Percentiles rank a stretch among this genome's conserved stretches.
These are phyloP conservation scores for Pyrrhoderma lamaoense DNA, from an alignment of 1,284 basidiomycete genomes.

Conservation along the genomic window DNA sequence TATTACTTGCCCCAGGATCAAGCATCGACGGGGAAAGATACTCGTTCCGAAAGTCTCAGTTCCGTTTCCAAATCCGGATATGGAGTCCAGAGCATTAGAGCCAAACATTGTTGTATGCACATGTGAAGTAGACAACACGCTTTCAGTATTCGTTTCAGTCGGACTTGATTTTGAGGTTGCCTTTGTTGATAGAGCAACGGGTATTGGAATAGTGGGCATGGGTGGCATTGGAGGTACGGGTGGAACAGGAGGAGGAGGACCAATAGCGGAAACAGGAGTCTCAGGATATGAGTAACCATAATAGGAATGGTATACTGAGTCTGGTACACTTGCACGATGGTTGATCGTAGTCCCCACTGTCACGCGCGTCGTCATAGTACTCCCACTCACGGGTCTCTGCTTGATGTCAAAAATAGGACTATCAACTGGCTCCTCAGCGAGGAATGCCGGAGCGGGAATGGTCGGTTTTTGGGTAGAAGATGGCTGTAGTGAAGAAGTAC, in stretches of 20 bases:
- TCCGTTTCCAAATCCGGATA: background rate
- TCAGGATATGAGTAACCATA: constrained; percentile 5
- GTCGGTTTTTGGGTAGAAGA: no score
- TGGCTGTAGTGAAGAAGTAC: no score
- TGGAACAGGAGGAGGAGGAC: constrained; percentile 6
- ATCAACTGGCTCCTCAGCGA: background rate
- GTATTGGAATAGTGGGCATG: background rate
- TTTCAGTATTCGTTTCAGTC: background rate
- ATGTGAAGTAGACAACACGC: background rate
- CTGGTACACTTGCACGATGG: constrained; percentile 13
- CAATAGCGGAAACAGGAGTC: no score
- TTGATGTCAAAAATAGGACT: constrained; percentile 18
- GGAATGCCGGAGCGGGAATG: background rate
- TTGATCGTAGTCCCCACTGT: constrained; percentile 16
- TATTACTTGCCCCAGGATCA: no score
- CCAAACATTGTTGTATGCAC: background rate
- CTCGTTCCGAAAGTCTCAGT: no score
- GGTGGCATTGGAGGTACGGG: constrained; percentile 1
- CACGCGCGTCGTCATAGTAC: constrained; percentile 17
- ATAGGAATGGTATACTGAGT: constrained; percentile 7
- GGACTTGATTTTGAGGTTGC: background rate
- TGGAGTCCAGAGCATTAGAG: background rate
- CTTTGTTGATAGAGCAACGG: background rate
- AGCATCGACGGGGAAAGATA: no score
- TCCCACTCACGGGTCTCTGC: constrained; percentile 13